Evolutionary conservation across 2,329 filamentous ascomycete genomes (phyloP).

Genomic region (Claviceps paspali): DNA sequence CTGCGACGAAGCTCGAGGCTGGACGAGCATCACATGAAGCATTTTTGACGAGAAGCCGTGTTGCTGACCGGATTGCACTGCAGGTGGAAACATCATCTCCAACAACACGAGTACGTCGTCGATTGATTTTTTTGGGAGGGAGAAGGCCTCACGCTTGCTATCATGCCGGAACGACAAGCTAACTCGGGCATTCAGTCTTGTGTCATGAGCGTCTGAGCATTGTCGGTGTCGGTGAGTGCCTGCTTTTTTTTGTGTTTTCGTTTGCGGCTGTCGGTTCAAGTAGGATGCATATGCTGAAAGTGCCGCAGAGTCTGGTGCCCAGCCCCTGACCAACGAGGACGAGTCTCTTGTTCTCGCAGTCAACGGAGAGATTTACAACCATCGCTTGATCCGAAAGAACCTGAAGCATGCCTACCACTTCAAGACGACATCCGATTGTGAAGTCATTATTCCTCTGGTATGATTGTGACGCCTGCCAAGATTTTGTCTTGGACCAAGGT

Average conservation of each 20-base stretch:
- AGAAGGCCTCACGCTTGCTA: too few species aligned
- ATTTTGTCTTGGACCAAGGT: too few species aligned
- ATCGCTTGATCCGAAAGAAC: slow-evolving; percentile 80
- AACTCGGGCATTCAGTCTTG: slow-evolving; percentile 45
- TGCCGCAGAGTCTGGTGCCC: slow-evolving; percentile 69
- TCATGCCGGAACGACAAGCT: background rate
- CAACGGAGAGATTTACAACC: slow-evolving; percentile 99
- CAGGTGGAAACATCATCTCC: slow-evolving; percentile 75
- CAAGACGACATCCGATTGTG: slow-evolving; percentile 97
- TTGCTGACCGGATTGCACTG: slow-evolving; percentile 1
- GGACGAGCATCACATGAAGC: too few species aligned
- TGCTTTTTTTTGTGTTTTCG: background rate
- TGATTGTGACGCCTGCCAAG: slow-evolving; percentile 15
- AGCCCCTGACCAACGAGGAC: slow-evolving; percentile 88
- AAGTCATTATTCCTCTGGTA: slow-evolving; percentile 96
- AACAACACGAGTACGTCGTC: slow-evolving; percentile 71
- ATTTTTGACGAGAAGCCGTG: background rate
- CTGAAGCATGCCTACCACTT: slow-evolving; percentile 80
- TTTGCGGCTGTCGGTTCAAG: background rate
- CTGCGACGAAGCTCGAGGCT: background rate
- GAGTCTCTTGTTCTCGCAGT: slow-evolving; percentile 79
- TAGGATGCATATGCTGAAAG: slow-evolving; percentile 7
- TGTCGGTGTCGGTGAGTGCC: slow-evolving; percentile 72
- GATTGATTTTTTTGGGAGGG: background rate
- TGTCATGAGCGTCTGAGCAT: slow-evolving; percentile 97